Conservation (phyloP, 2,329 filamentous ascomycete species). For the Talaromyces piceae region DNA sequence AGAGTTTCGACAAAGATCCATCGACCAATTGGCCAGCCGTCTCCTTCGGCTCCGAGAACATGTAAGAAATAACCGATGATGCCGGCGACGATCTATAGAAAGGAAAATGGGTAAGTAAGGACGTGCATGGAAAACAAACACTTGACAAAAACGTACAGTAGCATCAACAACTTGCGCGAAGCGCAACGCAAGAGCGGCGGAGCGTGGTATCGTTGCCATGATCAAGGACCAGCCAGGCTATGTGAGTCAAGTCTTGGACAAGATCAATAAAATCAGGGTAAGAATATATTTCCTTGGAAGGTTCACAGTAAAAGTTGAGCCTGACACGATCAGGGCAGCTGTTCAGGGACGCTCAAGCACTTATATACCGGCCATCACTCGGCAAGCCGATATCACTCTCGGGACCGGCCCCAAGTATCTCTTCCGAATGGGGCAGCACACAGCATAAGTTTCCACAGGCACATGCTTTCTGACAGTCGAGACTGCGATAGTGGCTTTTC, state of each 20-base stretch:
- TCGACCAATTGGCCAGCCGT: slow-evolving; percentile 52
- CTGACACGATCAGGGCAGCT: not conserved
- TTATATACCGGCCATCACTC: not conserved
- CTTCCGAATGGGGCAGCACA: not conserved
- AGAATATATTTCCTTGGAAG: not conserved
- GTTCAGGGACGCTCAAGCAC: not conserved
- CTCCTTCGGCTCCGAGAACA: slow-evolving; percentile 32
- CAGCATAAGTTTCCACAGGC: not conserved
- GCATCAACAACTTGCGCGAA: slow-evolving; percentile 56
- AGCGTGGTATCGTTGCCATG: not conserved
- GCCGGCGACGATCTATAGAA: slow-evolving; percentile 55
- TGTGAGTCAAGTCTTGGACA: not conserved
- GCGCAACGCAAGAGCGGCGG: not conserved
- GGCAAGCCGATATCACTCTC: not conserved
- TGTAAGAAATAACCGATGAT: slow-evolving; percentile 61
- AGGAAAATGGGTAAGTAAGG: slow-evolving; percentile 7
- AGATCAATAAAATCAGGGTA: not conserved
- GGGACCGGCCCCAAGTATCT: not conserved
- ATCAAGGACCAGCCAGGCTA: not conserved
- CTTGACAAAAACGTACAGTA: slow-evolving; percentile 42
- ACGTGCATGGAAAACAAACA: slow-evolving; percentile 15
- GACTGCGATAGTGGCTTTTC: not conserved
- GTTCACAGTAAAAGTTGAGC: no score
- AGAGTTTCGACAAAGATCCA: slow-evolving; percentile 73
- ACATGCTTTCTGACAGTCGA: not conserved